Evolutionary conservation across 768 basidiomycete species (phyloP), one percentile per base, ranked within the genome.

Genomic region (Tricholoma furcatifolium): DNA sequence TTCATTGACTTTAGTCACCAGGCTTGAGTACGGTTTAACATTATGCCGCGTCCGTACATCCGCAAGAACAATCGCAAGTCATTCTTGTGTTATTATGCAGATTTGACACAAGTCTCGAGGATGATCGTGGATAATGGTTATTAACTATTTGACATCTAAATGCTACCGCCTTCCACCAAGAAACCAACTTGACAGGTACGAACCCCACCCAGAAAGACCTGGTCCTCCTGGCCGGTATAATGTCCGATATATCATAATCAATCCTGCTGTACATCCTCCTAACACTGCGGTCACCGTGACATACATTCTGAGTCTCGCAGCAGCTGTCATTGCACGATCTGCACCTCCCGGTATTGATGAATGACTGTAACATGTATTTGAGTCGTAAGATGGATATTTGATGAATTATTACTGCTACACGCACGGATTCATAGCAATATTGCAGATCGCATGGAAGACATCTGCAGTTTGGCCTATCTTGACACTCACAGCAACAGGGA

Each of bases 401-500:
- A 24, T 43, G 2, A 46, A 10, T 10, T 14, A 45, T 4, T 18
- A 27, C 1, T 20, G 59, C n/a, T 32, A 45, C 42, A 83, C 88
- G 64, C 66, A 94, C 93, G 93, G 93, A 52, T 86, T 85, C 79
- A 93, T 84, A 6, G 91, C 93, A 63, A 92, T 85, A 53, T 81
- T 73, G 65, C 88, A 91, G 60, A 94, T 88, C 24, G 82, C 85
- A 62, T 93, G 86, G 76, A 91, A 95, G 17, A 95, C 85, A 64
- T 92, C 91, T 23, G 91, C 91, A 10, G 79, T 85, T 66, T 93
- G 89, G 42, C 84, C 88, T 3, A 85, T 85, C 70, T 87, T 88
- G 40, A 95, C 87, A 67, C 92, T 95, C 24, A 98, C 93, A 2
- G 96, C 86, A 41, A 98, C 93, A 23, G 96, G 96, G 4, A 96